Evolutionary conservation across 768 basidiomycete species (phyloP).

Genomic region (Mycena albidolilacea): DNA sequence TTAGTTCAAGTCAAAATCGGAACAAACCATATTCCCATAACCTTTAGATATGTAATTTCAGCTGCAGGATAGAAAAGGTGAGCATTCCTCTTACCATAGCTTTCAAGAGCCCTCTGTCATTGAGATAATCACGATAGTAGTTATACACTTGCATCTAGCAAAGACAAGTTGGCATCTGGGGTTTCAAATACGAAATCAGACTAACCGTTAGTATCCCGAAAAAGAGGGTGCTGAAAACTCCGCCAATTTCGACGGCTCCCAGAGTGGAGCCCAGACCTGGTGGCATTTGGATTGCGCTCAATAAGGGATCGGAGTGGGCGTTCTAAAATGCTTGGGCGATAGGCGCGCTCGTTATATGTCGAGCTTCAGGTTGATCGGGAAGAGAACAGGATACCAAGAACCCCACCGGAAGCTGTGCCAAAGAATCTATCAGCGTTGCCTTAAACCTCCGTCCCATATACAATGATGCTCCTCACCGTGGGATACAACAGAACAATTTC

Average conservation of each 20-base stretch:
- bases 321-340: no score
- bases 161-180: no score
- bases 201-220: background rate
- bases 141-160: background rate
- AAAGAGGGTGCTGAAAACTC: background rate
- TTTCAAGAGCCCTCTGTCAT: background rate
- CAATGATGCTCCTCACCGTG: no score
- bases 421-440: no score
- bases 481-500: no score
- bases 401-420: no score
- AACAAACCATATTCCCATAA: background rate
- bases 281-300: background rate
- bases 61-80: background rate
- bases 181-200: no score
- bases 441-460: no score
- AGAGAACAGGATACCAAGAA: no score
- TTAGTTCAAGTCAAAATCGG: background rate
- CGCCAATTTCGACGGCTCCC: background rate
- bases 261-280: background rate
- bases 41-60: background rate
- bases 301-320: background rate
- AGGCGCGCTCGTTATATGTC: no score
- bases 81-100: background rate
- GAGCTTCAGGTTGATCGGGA: no score
- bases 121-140: background rate